These are phyloP conservation scores for Pyricularia pennisetigena DNA, from an alignment of 2,329 filamentous ascomycete genomes.

Conservation along the genomic window DNA sequence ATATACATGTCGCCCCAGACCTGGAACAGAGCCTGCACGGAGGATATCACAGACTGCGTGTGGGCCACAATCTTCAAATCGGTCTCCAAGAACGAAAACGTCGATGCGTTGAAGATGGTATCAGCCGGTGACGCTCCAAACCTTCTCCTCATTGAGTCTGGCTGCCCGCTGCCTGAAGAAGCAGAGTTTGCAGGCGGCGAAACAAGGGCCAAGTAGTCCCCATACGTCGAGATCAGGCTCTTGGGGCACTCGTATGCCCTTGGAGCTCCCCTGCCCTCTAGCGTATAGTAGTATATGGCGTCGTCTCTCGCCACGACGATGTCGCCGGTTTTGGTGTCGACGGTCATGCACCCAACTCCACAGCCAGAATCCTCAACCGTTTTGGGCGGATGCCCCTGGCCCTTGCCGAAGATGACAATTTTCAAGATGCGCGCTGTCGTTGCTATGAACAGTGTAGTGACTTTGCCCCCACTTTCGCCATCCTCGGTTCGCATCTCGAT, in stretches of 20 bases:
- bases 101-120: constrained; percentile 75
- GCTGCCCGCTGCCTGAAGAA: constrained; percentile 28
- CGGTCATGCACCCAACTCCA: constrained; percentile 88
- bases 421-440: constrained; percentile 84
- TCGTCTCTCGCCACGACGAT: constrained; percentile 91
- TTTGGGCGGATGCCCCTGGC: constrained; percentile 80
- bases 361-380: constrained; percentile 86
- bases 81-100: constrained; percentile 84
- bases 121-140: constrained; percentile 67
- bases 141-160: constrained; percentile 55
- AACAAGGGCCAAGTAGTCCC: constrained; percentile 79
- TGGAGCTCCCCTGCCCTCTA: constrained; percentile 75
- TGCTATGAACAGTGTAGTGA: constrained; percentile 80
- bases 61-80: constrained; percentile 85
- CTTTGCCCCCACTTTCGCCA: constrained; percentile 20
- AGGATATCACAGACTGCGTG: constrained; percentile 72
- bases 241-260: constrained; percentile 90
- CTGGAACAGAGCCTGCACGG: constrained; percentile 69
- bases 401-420: constrained; percentile 75
- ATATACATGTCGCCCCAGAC: constrained; percentile 90
- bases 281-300: constrained; percentile 87
- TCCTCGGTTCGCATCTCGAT: constrained; percentile 60
- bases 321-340: constrained; percentile 70
- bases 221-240: constrained; percentile 66
- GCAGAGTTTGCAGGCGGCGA: constrained; percentile 59